Base-by-base conservation (phyloP, 805 yeast genomes). In the Candida schatavii region DNA sequence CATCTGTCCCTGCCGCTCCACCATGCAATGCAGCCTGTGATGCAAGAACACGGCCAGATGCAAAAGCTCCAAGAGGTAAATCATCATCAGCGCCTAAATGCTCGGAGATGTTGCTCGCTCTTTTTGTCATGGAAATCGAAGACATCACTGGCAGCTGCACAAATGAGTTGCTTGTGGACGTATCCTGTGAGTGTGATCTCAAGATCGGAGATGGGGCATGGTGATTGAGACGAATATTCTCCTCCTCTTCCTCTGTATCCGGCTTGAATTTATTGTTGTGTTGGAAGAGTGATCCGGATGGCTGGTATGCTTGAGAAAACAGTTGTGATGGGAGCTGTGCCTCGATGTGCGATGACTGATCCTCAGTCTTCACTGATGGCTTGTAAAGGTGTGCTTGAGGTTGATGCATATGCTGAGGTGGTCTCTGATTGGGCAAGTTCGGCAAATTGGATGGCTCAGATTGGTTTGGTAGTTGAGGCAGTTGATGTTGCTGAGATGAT, bases 11-110 rank as follows among this genome's bases (percentile, higher is more conserved):
- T n/a, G n/a, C n/a, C n/a, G n/a, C n/a, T 4, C 38, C 38, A 11
- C 30, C 39, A 23, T 11, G n/a, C 26, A 33, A 33, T 7, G 21
- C 26, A 9, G 36, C 38, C 21, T 33, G 25, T 33, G 25, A 28
- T 13, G 26, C 36, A 5, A 46, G 46, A 34, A 49, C 47, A 7
- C 51, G 52, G 17, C 54, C 49, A 23, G 53, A 37, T 6, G 53
- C 44, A 37, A 44, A 52, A 2, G 51, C 54, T 14, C 52, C 49
- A 14, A 56, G 39, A 13, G 54, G 43, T 27, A 46, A 47, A 22
- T 50, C 51, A 20, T 31, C 35, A 17, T 44, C 39, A 37, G 49
- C 44, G 36, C 49, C 46, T 26, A 45, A 29, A 13, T 43, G 43
- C 23, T 47, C 52, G 14, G 49, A 42, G 18, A 45, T 9, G 15